These are phyloP conservation scores for Naganishia cerealis DNA, from an alignment of 1,284 basidiomycete species.

Conservation along the genomic window DNA sequence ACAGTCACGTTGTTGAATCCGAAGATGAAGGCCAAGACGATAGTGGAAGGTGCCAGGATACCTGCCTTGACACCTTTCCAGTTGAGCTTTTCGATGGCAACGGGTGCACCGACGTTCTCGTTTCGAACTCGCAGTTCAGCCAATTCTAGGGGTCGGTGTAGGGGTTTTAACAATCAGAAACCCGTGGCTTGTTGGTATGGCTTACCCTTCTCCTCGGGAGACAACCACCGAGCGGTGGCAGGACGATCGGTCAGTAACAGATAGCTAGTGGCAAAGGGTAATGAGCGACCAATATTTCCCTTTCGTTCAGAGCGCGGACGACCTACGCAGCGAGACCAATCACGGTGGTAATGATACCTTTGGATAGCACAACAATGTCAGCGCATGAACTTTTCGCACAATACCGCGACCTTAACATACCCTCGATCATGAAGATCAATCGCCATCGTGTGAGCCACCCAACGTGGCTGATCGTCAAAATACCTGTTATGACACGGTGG, in stretches of 20 bases:
- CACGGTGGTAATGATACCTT: conserved; percentile 48
- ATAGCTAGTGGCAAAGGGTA: conserved; percentile 30
- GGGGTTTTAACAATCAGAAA: too few relatives aligned
- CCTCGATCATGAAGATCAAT: conserved; percentile 49
- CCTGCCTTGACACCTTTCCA: conserved; percentile 38
- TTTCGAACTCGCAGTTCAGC: conserved; percentile 41
- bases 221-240: conserved; percentile 49
- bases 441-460: conserved; percentile 27
- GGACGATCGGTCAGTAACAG: conserved; percentile 50
- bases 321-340: conserved; percentile 37
- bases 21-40: conserved; percentile 47
- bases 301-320: background rate
- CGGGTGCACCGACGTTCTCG: conserved; percentile 48
- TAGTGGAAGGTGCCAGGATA: conserved; percentile 38
- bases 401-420: background rate
- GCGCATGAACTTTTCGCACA: background rate
- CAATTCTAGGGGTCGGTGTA: conserved; percentile 3
- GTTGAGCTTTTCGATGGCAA: conserved; percentile 45
- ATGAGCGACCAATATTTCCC: background rate
- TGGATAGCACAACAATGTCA: background rate
- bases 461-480: conserved; percentile 28
- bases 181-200: background rate
- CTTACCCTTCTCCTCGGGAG: conserved; percentile 42
- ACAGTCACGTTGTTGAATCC: conserved; percentile 53
- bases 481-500: background rate